Percentiles rank a stretch among this genome's conserved stretches.
Evolutionary conservation across 169 alveolate species (phyloP).

Genomic region (Neospora caninum): DNA sequence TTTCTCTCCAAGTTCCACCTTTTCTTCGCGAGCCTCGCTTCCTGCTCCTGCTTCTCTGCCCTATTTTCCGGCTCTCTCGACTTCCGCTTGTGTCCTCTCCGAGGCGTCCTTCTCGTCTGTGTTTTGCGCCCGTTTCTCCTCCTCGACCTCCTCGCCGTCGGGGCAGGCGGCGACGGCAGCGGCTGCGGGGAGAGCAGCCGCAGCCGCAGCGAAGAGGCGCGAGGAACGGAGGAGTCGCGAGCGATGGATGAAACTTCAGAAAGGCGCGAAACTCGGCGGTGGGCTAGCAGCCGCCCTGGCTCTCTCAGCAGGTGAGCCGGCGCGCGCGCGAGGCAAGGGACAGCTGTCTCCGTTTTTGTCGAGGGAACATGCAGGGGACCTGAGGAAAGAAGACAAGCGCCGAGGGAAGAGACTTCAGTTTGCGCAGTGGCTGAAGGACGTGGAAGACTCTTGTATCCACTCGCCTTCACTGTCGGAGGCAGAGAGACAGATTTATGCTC

Average conservation of each 20-base stretch:
- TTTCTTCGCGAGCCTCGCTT: neutral
- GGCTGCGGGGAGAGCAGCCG: slow-evolving; percentile 1
- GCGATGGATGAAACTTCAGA: neutral
- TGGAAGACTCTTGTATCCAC: too few species aligned
- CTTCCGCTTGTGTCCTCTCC: too few species aligned
- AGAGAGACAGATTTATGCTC: too few species aligned
- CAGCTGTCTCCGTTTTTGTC: too few species aligned
- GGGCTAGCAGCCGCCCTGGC: neutral
- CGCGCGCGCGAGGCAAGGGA: neutral
- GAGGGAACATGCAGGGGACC: too few species aligned
- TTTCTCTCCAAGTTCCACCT: neutral
- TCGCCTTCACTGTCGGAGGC: too few species aligned
- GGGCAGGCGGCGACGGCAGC: neutral
- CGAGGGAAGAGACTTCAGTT: too few species aligned
- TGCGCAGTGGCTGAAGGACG: too few species aligned
- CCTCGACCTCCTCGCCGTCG: neutral
- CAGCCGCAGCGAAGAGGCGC: neutral
- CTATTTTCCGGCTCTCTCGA: neutral
- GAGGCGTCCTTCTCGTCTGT: too few species aligned
- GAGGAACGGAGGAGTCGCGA: neutral
- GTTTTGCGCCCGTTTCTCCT: neutral
- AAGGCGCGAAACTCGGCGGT: neutral
- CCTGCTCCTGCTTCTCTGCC: neutral
- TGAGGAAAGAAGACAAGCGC: too few species aligned
- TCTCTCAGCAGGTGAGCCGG: neutral